A percentile compares a stretch with the other conserved stretches of the same genome.
Conservation (phyloP, 441 rosid genomes). For the Jatropha multifida region DNA sequence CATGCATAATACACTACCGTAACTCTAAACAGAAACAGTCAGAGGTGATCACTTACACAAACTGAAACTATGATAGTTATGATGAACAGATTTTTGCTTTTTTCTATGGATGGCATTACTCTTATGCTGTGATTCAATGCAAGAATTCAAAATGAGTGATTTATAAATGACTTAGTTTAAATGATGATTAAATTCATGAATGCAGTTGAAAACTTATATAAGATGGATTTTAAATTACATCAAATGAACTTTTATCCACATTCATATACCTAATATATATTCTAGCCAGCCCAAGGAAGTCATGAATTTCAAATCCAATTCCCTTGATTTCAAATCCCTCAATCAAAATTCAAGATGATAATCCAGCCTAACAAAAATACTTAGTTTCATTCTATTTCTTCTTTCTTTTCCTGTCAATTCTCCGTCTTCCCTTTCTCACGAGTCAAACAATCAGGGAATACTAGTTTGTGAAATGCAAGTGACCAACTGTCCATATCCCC, state of each 20-base stretch:
- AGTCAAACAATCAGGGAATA: background rate
- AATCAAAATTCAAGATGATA: too few species aligned
- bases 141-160: background rate
- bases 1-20: background rate
- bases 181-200: background rate
- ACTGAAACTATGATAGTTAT: background rate
- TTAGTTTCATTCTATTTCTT: background rate
- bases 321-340: too few species aligned
- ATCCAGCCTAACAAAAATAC: too few species aligned
- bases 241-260: background rate
- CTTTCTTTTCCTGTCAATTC: background rate
- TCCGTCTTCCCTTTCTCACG: background rate
- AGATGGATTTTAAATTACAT: background rate
- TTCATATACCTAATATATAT: background rate
- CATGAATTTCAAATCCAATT: too few species aligned
- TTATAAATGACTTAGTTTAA: background rate
- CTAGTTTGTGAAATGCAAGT: background rate
- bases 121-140: too few species aligned
- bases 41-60: background rate
- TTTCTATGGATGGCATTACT: too few species aligned
- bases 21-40: background rate
- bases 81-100: too few species aligned
- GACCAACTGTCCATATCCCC: constrained; percentile 7
- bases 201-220: background rate
- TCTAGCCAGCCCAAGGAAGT: too few species aligned